Evolutionary conservation across 306 rosid genomes (phyloP), one percentile per base, ranked within the genome.

Genomic region (Echinosophora koreensis): DNA sequence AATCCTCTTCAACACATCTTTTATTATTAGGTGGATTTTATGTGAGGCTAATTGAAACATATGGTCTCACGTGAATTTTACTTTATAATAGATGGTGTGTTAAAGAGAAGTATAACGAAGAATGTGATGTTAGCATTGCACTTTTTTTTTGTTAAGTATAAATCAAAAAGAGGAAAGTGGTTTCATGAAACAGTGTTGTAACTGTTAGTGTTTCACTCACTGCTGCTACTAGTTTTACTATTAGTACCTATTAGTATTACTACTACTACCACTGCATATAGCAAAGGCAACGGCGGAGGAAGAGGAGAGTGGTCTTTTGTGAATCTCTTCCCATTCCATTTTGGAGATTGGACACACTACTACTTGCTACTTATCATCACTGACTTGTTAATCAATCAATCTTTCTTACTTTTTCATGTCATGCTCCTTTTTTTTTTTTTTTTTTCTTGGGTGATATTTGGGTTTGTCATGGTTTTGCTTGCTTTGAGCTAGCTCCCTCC

Each of bases 241-340:
- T 4, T 59, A 34, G 9, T 60, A 60, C 6, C 6, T 49, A 61
- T 4, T 56, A 8, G 3, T 62, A 62, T 12, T 35, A 35, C 16
- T 60, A 15, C 7, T 27, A 47, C 42, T 67, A 13, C 12, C 28
- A 49, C 37, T 28, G 72, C 46, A 32, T 37, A 71, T 38, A 8
- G 3, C 68, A 60, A 69, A 49, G 28, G 47, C 12, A 22, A 39
- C 2, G 75, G 39, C 0, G 10, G 80, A 56, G 79, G 65, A 77
- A 65, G 71, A 78, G 79, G 41, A 42, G 56, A 42, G 47, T 69
- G 71, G 17, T 77, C 74, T 72, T 66, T 76, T 59, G 8, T 54
- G 66, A 80, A 67, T 76, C 80, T 22, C 82, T 66, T 71, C 82
- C 82, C 3, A 4, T 63, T 69, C 75, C 66, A 58, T 84, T 79